Evolutionary conservation across 192 early-diverging fungal genomes (phyloP).

Genomic region (Anaeromyces robustus): DNA sequence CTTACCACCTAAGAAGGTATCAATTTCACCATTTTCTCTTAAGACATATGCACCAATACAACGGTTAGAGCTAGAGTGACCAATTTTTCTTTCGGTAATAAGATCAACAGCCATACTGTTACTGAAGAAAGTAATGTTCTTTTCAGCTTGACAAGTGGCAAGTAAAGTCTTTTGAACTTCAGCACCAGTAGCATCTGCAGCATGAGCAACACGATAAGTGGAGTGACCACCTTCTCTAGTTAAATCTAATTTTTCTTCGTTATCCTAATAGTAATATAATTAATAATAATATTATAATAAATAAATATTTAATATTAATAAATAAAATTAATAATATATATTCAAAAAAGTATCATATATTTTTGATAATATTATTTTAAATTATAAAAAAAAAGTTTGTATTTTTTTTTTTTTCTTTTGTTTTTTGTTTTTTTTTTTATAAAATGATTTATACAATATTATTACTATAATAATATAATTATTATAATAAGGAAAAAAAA

Average conservation of each 20-base stretch:
- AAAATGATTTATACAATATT: too few relatives aligned
- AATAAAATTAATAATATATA: too few relatives aligned
- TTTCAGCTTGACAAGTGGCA: not conserved
- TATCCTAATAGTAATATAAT: not conserved
- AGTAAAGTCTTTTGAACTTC: not conserved
- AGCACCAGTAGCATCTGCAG: not conserved
- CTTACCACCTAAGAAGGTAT: not conserved
- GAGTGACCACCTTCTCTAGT: not conserved
- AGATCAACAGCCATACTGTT: not conserved
- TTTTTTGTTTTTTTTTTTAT: too few relatives aligned
- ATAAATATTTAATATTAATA: too few relatives aligned
- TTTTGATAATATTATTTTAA: too few relatives aligned
- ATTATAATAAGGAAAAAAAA: too few relatives aligned
- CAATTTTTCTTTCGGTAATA: not conserved
- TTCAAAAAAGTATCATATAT: too few relatives aligned
- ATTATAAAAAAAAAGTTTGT: too few relatives aligned
- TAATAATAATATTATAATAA: too few relatives aligned
- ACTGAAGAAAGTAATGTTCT: not conserved
- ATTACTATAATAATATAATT: too few relatives aligned
- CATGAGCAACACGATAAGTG: not conserved
- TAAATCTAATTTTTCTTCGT: not conserved
- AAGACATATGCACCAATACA: not conserved
- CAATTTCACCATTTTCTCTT: not conserved
- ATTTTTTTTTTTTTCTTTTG: too few relatives aligned
- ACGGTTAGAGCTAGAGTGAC: not conserved